phyloP scores from a whole-genome alignment of 768 basidiomycete genomes.

The Pilatotrama ljubarskyi region DNA sequence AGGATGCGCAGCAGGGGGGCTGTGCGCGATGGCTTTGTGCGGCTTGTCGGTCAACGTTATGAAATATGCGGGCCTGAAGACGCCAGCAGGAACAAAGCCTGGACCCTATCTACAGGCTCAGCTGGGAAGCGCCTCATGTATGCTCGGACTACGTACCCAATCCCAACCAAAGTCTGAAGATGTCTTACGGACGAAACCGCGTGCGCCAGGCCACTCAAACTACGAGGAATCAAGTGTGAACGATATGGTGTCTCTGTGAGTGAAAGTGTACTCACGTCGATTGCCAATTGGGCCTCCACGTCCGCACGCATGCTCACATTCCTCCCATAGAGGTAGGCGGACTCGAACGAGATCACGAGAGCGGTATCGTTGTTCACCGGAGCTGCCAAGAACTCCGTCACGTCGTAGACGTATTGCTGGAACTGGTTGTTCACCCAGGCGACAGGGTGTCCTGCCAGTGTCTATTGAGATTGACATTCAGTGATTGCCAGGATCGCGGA shows the following conservation, averaged over 20 bases:
- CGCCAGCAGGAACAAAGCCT: conserved; percentile 55
- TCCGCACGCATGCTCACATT: conserved; percentile 54
- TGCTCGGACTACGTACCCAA: conserved; percentile 40
- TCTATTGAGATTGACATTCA: conserved; percentile 32
- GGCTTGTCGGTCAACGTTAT: conserved; percentile 38
- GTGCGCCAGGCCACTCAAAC: conserved; percentile 52
- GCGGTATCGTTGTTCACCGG: conserved; percentile 39
- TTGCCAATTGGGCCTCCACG: conserved; percentile 42
- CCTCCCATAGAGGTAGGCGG: conserved; percentile 51
- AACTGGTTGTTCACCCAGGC: conserved; percentile 62
- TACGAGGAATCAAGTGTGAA: conserved; percentile 17
- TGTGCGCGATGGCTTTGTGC: not conserved
- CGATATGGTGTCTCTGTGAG: not conserved
- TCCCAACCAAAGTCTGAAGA: conserved; percentile 62
- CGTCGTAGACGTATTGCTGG: conserved; percentile 52
- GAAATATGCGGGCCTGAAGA: conserved; percentile 56
- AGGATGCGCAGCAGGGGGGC: conserved; percentile 23
- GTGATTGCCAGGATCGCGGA: not conserved
- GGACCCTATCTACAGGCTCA: conserved; percentile 41
- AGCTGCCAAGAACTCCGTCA: conserved; percentile 42
- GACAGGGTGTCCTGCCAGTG: conserved; percentile 48
- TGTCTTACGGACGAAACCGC: conserved; percentile 50
- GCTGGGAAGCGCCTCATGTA: not conserved
- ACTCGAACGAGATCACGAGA: conserved; percentile 51
- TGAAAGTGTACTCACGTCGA: conserved; percentile 26